Percentiles rank a stretch among this genome's conserved stretches.
phyloP scores from a whole-genome alignment of 257 asterid genomes.

The Cordia subcordata region DNA sequence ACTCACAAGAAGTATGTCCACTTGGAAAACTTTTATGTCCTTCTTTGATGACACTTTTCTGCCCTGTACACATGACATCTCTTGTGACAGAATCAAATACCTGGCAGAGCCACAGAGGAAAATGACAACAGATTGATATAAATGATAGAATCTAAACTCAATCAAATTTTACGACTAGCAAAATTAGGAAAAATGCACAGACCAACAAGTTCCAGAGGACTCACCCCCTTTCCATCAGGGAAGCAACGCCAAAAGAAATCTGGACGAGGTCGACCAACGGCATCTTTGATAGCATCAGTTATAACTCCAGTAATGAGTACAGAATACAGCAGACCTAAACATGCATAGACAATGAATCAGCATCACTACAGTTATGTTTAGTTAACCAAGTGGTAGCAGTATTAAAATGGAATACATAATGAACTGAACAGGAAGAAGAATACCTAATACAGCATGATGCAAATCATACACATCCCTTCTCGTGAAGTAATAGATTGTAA shows the following conservation, averaged over 20 bases:
- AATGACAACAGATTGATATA: conserved; percentile 20
- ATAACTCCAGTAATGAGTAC: conserved; percentile 76
- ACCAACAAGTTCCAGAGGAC: too few relatives aligned
- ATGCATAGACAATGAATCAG: conserved; percentile 19
- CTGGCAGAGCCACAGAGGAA: too few relatives aligned
- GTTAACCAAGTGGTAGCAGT: background rate
- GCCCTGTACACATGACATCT: conserved; percentile 78
- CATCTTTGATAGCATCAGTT: conserved; percentile 94
- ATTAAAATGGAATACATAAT: background rate
- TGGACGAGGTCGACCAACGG: conserved; percentile 98
- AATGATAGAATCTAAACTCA: background rate
- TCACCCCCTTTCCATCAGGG: conserved; percentile 83
- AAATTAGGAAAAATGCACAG: too few relatives aligned
- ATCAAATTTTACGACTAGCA: background rate
- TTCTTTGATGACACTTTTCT: conserved; percentile 63
- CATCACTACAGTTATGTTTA: conserved; percentile 2
- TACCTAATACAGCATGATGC: conserved; percentile 89
- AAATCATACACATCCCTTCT: conserved; percentile 69
- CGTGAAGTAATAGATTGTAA: conserved; percentile 62
- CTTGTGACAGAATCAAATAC: conserved; percentile 67
- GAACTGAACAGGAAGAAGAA: conserved; percentile 16
- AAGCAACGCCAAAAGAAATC: conserved; percentile 99
- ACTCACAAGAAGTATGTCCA: conserved; percentile 94
- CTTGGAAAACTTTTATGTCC: conserved; percentile 98
- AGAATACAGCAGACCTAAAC: conserved; percentile 82